Percentiles rank a stretch among this genome's conserved stretches.
These are phyloP conservation scores for grape (Vitis vinifera) DNA, from an alignment of 164 flowering plant species.

Conservation along the genomic window ASM3070453v1 NC_081806.1:17632001-17632500, in stretches of 20 bases:
- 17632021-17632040: not conserved
- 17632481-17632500: not conserved
- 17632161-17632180: not conserved
- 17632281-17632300: no score
- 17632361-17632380: not conserved
- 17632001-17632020: conserved; percentile 1
- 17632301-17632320: no score
- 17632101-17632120: no score
- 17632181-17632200: not conserved
- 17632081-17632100: no score
- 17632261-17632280: not conserved
- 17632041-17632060: no score
- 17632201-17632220: no score
- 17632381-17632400: not conserved
- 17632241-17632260: not conserved
- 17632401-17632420: not conserved
- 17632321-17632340: no score
- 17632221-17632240: not conserved
- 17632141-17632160: not conserved
- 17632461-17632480: not conserved
- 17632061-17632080: no score
- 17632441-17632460: not conserved
- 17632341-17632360: no score
- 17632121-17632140: no score
- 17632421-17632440: not conserved